Evolutionary conservation across 371 early-diverging fungal genomes (phyloP).

Genomic region (Dichotomocladium elegans): DNA sequence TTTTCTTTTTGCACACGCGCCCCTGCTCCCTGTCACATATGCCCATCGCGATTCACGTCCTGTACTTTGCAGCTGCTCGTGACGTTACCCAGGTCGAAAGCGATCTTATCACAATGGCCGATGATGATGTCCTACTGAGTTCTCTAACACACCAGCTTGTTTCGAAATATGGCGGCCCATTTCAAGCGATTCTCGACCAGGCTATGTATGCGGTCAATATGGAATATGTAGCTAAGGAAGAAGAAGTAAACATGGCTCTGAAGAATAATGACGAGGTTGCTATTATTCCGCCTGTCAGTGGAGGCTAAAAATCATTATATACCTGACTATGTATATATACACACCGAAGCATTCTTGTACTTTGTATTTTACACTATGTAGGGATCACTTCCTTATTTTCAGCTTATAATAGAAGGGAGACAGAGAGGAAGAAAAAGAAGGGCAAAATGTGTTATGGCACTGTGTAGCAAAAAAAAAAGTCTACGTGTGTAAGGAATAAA

Average conservation of each 20-base stretch:
- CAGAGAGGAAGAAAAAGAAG: neutral
- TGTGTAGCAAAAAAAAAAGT: neutral
- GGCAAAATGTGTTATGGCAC: neutral
- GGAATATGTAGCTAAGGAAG: slow-evolving; percentile 57
- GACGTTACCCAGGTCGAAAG: slow-evolving; percentile 46
- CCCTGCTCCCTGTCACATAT: neutral
- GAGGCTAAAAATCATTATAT: slow-evolving; percentile 45
- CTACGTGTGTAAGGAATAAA: neutral
- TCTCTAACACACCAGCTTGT: slow-evolving; percentile 29
- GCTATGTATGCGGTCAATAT: slow-evolving; percentile 67
- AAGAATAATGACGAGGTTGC: slow-evolving; percentile 59
- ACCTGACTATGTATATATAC: neutral
- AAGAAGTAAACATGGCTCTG: slow-evolving; percentile 24
- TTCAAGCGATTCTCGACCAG: slow-evolving; percentile 38
- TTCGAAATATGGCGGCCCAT: slow-evolving; percentile 31
- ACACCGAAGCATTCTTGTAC: too few species aligned
- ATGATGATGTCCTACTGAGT: slow-evolving; percentile 15
- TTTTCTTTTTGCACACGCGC: too few species aligned
- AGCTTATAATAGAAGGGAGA: neutral
- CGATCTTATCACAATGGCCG: slow-evolving; percentile 34
- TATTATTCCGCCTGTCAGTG: slow-evolving; percentile 77
- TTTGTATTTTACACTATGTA: too few species aligned
- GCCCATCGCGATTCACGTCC: slow-evolving; percentile 21
- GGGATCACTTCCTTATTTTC: too few species aligned
- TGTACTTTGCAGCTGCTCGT: slow-evolving; percentile 63